A percentile compares a stretch with the other conserved stretches of the same genome.
Evolutionary conservation across 352 stramenopile species (phyloP).

Genomic region (Halophytophthora polymorphica): DNA sequence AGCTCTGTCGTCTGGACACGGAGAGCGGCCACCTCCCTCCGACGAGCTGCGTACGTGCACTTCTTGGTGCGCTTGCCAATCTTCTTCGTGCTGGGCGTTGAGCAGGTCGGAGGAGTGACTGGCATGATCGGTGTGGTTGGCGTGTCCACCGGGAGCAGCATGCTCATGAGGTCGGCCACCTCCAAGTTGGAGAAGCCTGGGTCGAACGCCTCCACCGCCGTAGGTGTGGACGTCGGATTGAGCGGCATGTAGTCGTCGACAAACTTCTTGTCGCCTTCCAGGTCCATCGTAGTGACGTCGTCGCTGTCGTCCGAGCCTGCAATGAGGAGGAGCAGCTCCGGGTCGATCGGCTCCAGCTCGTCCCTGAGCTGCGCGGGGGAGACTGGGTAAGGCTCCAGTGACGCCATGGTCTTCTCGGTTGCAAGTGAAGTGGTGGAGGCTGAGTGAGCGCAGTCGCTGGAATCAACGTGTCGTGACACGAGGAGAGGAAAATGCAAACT

Average conservation of each 20-base stretch:
- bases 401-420: constrained; percentile 13
- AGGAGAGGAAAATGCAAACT: constrained; percentile 27
- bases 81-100: constrained; percentile 26
- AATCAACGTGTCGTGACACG: constrained; percentile 30
- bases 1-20: constrained; percentile 31
- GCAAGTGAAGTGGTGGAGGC: not conserved
- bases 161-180: constrained; percentile 36
- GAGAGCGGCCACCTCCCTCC: constrained; percentile 46
- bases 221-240: constrained; percentile 32
- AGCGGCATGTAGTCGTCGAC: constrained; percentile 33
- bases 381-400: constrained; percentile 35
- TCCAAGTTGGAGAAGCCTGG: constrained; percentile 32
- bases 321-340: constrained; percentile 32
- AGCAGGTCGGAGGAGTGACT: constrained; percentile 16
- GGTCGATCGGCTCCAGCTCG: constrained; percentile 31
- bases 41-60: constrained; percentile 57
- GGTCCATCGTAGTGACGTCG: constrained; percentile 6
- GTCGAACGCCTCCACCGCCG: constrained; percentile 30
- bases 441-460: not conserved
- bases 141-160: constrained; percentile 22
- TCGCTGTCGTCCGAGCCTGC: constrained; percentile 21
- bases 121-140: constrained; percentile 14
- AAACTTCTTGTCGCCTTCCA: constrained; percentile 8
- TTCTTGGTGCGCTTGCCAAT: constrained; percentile 42
- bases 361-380: constrained; percentile 17